A percentile compares a stretch with the other conserved stretches of the same genome.
Evolutionary conservation across 2,329 filamentous ascomycete genomes (phyloP).

Genomic region (Monosporascus sp.): DNA sequence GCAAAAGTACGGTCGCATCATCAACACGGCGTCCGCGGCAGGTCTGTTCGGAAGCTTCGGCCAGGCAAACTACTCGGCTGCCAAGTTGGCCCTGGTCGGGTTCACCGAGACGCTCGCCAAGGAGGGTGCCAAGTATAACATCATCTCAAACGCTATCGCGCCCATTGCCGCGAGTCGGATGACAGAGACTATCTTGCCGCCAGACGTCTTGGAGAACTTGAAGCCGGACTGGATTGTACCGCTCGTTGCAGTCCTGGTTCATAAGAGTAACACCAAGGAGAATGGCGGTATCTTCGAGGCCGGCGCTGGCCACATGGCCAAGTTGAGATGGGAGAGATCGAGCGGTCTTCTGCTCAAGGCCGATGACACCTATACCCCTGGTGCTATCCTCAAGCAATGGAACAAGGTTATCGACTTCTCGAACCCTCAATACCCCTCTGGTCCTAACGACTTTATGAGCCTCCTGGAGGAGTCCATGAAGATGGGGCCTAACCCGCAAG

Average conservation of each 20-base stretch:
- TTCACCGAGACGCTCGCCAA: slow-evolving; percentile 98
- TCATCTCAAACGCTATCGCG: slow-evolving; percentile 89
- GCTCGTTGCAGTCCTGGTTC: slow-evolving; percentile 80
- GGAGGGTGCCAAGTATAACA: slow-evolving; percentile 98
- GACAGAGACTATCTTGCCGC: slow-evolving; percentile 93
- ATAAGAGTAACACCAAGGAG: slow-evolving; percentile 78
- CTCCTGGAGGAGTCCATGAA: slow-evolving; percentile 81
- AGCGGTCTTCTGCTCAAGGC: slow-evolving; percentile 85
- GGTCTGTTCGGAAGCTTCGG: slow-evolving; percentile 95
- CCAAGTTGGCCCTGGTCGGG: slow-evolving; percentile 90
- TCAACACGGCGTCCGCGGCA: slow-evolving; percentile 95
- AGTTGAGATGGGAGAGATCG: slow-evolving; percentile 92
- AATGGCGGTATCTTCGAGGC: slow-evolving; percentile 89
- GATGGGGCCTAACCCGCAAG: slow-evolving; percentile 65
- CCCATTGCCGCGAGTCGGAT: slow-evolving; percentile 93
- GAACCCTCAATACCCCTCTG: slow-evolving; percentile 73
- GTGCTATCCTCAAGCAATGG: slow-evolving; percentile 87
- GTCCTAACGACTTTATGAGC: slow-evolving; percentile 81
- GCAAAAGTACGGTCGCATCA: slow-evolving; percentile 95
- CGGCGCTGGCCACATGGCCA: slow-evolving; percentile 86
- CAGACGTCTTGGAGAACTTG: slow-evolving; percentile 79
- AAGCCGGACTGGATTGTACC: slow-evolving; percentile 96
- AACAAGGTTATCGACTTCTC: slow-evolving; percentile 82
- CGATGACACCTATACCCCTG: slow-evolving; percentile 81
- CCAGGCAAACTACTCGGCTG: slow-evolving; percentile 95